Base-by-base conservation (phyloP, 306 rosid genomes). In the Myrica gale region DNA sequence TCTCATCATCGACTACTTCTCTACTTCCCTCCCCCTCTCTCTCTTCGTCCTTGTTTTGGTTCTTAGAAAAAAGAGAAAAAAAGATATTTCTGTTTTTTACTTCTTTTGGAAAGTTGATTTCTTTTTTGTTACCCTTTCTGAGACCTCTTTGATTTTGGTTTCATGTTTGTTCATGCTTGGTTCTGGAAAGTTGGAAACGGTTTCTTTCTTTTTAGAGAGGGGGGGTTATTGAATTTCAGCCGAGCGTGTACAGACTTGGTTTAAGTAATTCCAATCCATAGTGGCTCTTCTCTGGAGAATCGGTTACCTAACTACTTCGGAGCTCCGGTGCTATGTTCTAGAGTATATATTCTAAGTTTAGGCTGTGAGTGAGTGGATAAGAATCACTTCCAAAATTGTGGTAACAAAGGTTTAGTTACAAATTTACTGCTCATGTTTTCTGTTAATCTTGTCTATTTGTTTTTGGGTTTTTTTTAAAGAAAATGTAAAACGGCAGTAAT, bases 371-470 rank as follows among this genome's bases (percentile, higher is more conserved):
- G 2, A 9, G 43, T 41, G 56, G 52, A 44, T 55, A 9, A 46
- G 71, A 69, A 9, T 70, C 44, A 63, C 51, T 54, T 74, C 72
- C 71, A 39, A 21, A 21, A 43, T 47, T 47, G 46, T 54, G 46
- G 80, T 80, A 45, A 16, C 21, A 15, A 44, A 32, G 51, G 74
- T 72, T 5, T 44, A 19, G 76, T 58, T 32, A 9, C 16, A 6
- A 16, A 16, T 51, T 66, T n/a, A 61, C 50, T 53, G 12, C 11
- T 15, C 1, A 10, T 10, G 5, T 55, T 39, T 61, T 68, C 10
- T 66, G 51, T 54, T 45, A 32, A 51, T 68, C 23, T 48, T 46
- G 26, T 66, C 16, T 81, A 26, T 71, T 54, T 58, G 68, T 42
- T n/a, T 32, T 32, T 32, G 37, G 39, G 50, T 17, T 66, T n/a